Conservation (phyloP, 2,329 filamentous ascomycete species). For the Xenosphaeropsis pyriputrescens region DNA sequence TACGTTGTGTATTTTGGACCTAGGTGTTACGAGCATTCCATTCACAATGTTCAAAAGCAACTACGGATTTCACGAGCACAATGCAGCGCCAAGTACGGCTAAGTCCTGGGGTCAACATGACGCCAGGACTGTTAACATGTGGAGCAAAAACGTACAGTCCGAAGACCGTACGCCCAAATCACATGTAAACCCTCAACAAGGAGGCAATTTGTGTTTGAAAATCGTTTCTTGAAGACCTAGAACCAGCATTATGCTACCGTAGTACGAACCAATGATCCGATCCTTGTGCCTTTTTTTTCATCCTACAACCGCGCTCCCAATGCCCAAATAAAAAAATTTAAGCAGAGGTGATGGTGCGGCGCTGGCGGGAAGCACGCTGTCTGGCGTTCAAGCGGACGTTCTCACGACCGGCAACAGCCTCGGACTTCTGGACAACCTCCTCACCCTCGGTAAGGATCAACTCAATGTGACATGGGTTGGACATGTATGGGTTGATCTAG, state of each 20-base stretch:
- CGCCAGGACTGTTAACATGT: too few species aligned
- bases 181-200: too few species aligned
- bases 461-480: conserved; percentile 99
- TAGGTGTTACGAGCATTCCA: too few species aligned
- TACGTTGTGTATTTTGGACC: too few species aligned
- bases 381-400: conserved; percentile 65
- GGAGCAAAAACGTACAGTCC: too few species aligned
- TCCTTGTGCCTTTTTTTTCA: conserved; percentile 9
- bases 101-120: too few species aligned
- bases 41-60: too few species aligned
- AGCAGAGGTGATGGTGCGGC: conserved; percentile 50
- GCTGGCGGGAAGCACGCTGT: conserved; percentile 67
- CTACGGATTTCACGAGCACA: too few species aligned
- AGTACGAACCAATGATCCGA: conserved; percentile 14
- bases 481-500: conserved; percentile 99
- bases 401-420: conserved; percentile 49
- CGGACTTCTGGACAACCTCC: conserved; percentile 88
- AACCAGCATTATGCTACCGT: conserved; percentile 15
- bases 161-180: too few species aligned
- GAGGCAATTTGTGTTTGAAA: too few species aligned
- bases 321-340: conserved; percentile 25
- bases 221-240: conserved; percentile 2
- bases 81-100: too few species aligned
- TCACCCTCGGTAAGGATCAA: conserved; percentile 97
- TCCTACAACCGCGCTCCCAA: conserved; percentile 10